Evolutionary conservation across 768 basidiomycete genomes (phyloP), one percentile per base, ranked within the genome.

Genomic region (Rhizopogon rudus): DNA sequence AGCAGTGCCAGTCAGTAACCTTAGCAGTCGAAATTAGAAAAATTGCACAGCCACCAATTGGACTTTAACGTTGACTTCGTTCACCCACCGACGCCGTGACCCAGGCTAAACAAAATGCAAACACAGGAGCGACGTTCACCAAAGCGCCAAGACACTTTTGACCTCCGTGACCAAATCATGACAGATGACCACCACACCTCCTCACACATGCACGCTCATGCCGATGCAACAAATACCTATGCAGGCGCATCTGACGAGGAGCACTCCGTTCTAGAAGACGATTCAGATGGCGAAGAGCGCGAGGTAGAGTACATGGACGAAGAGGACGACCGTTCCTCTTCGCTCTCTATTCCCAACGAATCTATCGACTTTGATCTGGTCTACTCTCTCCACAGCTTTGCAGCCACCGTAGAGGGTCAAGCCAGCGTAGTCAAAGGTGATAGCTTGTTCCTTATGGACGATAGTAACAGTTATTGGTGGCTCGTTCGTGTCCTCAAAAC

Each of bases 401-500:
- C 94, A 4, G 97, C 97, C 0, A 98, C 97, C 0, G 95, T 98
- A 37, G 96, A 98, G 65, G 97, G 97, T 25, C 97, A 99, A 73
- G 97, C 97, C 2, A 97, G 91, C 61, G 97, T 99, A 60, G 92
- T 97, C 71, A 98, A 98, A 72, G 97, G 97, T 25, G 96, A 99
- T 77, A 91, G 91, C 58, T 80, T 99, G 44, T 87, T 93, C 67
- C 78, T 99, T 43, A 93, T 98, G 82, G 97, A 99, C 74, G 97
- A 99, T 70, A 93, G 88, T 55, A 98, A 99, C 71, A 93, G 91
- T 72, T 99, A 99, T 74, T 98, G 97, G 97, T 98, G 97, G 97
- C 89, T 98, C 49, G 96, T 99, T 7, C 84, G 94, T 45, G 97
- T 99, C 8, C 85, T 99, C 60, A 98, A 98, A 75, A 98, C 96